A percentile compares a stretch with the other conserved stretches of the same genome.
Evolutionary conservation across 140 eudicot genomes (phyloP).

Genomic region (Anethum foeniculum): DNA sequence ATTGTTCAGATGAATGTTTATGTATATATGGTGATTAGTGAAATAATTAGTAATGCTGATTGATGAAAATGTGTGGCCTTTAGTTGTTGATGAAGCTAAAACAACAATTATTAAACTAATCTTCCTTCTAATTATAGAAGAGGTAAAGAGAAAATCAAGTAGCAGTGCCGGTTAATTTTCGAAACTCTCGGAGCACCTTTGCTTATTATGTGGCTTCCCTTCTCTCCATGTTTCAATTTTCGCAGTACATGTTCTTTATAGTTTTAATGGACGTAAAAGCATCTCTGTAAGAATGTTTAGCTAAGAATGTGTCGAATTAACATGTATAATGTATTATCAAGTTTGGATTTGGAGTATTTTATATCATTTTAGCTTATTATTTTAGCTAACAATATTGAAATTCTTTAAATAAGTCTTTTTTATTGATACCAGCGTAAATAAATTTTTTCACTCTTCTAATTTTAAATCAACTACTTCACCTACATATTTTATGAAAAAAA

Average conservation of each 20-base stretch:
- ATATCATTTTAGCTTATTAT: too few relatives aligned
- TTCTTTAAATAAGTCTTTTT: too few relatives aligned
- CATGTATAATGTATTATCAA: too few relatives aligned
- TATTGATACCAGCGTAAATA: too few relatives aligned
- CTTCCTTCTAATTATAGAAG: background rate
- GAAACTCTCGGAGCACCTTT: conserved; percentile 2
- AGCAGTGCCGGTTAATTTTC: background rate
- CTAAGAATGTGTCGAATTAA: too few relatives aligned
- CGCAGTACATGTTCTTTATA: background rate
- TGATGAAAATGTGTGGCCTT: background rate
- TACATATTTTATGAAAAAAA: too few relatives aligned
- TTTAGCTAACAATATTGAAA: too few relatives aligned
- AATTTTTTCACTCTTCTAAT: too few relatives aligned
- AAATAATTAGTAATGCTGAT: background rate
- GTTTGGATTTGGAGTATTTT: too few relatives aligned
- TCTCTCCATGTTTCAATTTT: background rate
- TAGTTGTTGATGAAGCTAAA: background rate
- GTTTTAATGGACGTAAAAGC: too few relatives aligned
- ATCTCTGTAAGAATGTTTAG: too few relatives aligned
- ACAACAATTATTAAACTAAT: background rate
- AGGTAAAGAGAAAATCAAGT: background rate
- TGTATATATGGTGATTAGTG: background rate
- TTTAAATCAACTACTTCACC: too few relatives aligned
- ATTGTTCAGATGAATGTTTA: background rate
- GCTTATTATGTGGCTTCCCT: background rate